Conservation (phyloP, 2,329 filamentous ascomycete genomes). For the Nothophoma quercina region DNA sequence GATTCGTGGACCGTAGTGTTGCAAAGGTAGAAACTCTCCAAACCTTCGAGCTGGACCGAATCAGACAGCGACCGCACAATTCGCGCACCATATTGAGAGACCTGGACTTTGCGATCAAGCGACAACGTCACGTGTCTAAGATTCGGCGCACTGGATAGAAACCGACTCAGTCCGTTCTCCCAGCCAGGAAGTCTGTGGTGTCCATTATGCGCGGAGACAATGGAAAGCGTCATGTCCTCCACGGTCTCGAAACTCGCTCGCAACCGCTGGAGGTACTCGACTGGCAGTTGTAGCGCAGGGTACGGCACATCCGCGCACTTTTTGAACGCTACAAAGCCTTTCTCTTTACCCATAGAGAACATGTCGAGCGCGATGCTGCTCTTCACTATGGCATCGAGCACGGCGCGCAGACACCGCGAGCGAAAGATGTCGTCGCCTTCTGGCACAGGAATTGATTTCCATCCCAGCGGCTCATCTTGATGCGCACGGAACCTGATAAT, state of each 20-base stretch:
- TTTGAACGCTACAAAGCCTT: slow-evolving; percentile 4
- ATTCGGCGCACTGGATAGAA: slow-evolving; percentile 28
- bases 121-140: slow-evolving; percentile 30
- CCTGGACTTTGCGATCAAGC: slow-evolving; percentile 21
- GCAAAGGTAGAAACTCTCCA: slow-evolving; percentile 26
- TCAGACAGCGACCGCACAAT: slow-evolving; percentile 26
- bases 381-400: slow-evolving; percentile 30
- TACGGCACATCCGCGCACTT: slow-evolving; percentile 26
- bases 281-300: slow-evolving; percentile 22
- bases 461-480: slow-evolving; percentile 15
- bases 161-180: slow-evolving; percentile 28
- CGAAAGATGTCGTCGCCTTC: slow-evolving; percentile 28
- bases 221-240: slow-evolving; percentile 27
- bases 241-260: slow-evolving; percentile 22
- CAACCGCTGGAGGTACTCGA: slow-evolving; percentile 21
- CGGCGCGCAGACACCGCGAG: slow-evolving; percentile 29
- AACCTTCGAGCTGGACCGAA: slow-evolving; percentile 15
- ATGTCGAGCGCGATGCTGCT: slow-evolving; percentile 30
- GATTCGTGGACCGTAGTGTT: slow-evolving; percentile 25
- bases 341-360: slow-evolving; percentile 31
- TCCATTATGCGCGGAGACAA: slow-evolving; percentile 21
- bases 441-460: slow-evolving; percentile 15
- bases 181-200: slow-evolving; percentile 28
- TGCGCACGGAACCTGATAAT: slow-evolving; percentile 29
- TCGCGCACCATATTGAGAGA: slow-evolving; percentile 25